Percentiles rank a stretch among this genome's conserved stretches.
These are phyloP conservation scores for Aureobasidium mangrovei DNA, from an alignment of 2,329 filamentous ascomycete genomes.

Conservation along the genomic window DNA sequence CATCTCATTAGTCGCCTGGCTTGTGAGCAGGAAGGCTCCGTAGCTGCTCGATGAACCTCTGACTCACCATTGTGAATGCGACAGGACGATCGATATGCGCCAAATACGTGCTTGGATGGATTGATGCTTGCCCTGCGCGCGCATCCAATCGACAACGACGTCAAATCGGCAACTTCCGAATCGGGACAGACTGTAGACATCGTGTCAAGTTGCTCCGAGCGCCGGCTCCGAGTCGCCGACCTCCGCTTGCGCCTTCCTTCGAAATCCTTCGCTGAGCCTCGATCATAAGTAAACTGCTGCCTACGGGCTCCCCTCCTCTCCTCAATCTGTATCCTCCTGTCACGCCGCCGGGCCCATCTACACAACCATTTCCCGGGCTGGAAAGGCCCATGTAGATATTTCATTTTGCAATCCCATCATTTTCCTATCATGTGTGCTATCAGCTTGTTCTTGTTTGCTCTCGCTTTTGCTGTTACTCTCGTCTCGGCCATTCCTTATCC, in stretches of 20 bases:
- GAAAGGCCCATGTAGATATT: slow-evolving; percentile 13
- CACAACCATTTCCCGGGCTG: slow-evolving; percentile 1
- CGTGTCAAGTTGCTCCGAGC: slow-evolving; percentile 6
- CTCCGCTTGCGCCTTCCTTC: neutral
- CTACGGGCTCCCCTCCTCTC: neutral
- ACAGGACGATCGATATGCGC: neutral
- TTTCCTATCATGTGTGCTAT: slow-evolving; percentile 2
- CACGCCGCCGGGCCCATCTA: slow-evolving; percentile 3
- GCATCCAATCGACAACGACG: slow-evolving; percentile 10
- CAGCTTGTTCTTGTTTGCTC: slow-evolving; percentile 7
- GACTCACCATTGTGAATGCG: slow-evolving; percentile 19
- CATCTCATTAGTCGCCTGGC: slow-evolving; percentile 13
- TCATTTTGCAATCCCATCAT: slow-evolving; percentile 1
- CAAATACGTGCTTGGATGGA: neutral
- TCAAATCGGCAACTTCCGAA: slow-evolving; percentile 1
- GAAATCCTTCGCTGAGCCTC: slow-evolving; percentile 11
- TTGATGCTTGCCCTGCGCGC: neutral
- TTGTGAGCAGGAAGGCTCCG: slow-evolving; percentile 15
- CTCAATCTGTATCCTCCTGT: neutral
- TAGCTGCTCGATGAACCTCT: neutral
- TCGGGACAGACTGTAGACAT: neutral
- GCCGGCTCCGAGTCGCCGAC: slow-evolving; percentile 1
- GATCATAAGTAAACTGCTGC: slow-evolving; percentile 6
- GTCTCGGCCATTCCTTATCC: slow-evolving; percentile 13
- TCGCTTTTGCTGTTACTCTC: slow-evolving; percentile 9